Evolutionary conservation across 163 green algal genomes (phyloP).

Genomic region (Chlorella variabilis): DNA sequence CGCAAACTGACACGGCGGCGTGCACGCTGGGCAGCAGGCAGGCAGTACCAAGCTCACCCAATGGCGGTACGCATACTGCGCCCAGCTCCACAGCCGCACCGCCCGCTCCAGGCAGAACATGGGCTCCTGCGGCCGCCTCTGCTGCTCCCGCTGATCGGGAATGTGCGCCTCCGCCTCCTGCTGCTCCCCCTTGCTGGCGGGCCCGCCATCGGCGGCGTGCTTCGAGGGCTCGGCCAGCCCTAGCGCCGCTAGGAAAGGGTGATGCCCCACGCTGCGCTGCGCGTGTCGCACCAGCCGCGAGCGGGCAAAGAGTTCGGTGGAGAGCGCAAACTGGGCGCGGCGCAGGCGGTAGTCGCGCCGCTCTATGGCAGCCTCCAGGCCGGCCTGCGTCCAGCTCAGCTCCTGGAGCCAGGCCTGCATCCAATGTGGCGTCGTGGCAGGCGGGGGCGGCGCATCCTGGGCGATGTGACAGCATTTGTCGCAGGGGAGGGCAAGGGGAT

Average conservation of each 20-base stretch:
- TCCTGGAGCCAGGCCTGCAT: constrained; percentile 7
- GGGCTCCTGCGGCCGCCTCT: not conserved
- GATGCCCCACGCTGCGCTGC: not conserved
- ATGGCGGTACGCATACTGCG: not conserved
- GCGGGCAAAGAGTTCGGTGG: not conserved
- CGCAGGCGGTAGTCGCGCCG: not conserved
- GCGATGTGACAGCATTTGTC: too few species aligned
- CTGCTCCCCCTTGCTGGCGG: not conserved
- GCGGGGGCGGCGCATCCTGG: too few species aligned
- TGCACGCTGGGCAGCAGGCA: not conserved
- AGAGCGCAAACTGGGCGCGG: not conserved
- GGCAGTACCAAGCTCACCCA: not conserved
- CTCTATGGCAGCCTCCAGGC: not conserved
- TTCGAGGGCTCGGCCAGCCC: too few species aligned
- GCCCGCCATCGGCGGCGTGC: too few species aligned
- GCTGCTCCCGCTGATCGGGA: not conserved
- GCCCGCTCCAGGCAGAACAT: constrained; percentile 12
- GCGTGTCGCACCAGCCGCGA: too few species aligned
- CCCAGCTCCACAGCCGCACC: constrained; percentile 5
- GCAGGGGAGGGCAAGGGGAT: too few species aligned
- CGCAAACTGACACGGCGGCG: too few species aligned
- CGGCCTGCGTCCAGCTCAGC: constrained; percentile 10
- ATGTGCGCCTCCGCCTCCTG: not conserved
- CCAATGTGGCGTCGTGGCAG: too few species aligned
- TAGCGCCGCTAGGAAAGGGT: not conserved